phyloP scores from a whole-genome alignment of 192 early-diverging fungal genomes.

The Coemansia javaensis region DNA sequence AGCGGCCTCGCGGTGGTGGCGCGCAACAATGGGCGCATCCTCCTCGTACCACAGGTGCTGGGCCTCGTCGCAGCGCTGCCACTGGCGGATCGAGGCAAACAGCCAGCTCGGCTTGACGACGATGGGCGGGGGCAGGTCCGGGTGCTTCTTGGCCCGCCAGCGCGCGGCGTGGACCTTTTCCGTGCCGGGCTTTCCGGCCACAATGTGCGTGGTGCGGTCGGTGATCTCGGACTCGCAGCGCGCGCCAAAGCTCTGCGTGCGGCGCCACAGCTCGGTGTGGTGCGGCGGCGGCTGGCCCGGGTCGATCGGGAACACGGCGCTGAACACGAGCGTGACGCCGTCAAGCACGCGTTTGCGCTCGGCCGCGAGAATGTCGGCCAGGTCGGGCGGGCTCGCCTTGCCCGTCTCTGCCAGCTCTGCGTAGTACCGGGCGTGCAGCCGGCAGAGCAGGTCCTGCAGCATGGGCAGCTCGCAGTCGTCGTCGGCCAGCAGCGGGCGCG shows the following conservation, averaged over 20 bases:
- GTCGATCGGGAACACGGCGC: conserved; percentile 69
- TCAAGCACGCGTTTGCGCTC: conserved; percentile 62
- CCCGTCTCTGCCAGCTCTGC: conserved; percentile 24
- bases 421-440: conserved; percentile 71
- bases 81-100: conserved; percentile 63
- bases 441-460: conserved; percentile 55
- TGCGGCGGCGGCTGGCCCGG: conserved; percentile 50
- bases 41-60: conserved; percentile 53
- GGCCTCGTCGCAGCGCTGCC: conserved; percentile 66
- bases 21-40: conserved; percentile 17
- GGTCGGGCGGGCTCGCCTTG: conserved; percentile 14
- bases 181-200: conserved; percentile 76
- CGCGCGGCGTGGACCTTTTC: conserved; percentile 70
- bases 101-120: conserved; percentile 55
- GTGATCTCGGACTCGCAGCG: conserved; percentile 60
- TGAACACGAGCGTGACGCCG: conserved; percentile 72
- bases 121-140: conserved; percentile 51
- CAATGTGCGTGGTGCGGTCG: conserved; percentile 74
- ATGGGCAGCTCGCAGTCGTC: conserved; percentile 57
- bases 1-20: too few relatives aligned
- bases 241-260: conserved; percentile 80
- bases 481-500: conserved; percentile 36
- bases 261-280: conserved; percentile 74
- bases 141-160: conserved; percentile 50
- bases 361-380: conserved; percentile 55